phyloP scores from a whole-genome alignment of 2,329 filamentous ascomycete genomes.

The Hymenoscyphus linearis region DNA sequence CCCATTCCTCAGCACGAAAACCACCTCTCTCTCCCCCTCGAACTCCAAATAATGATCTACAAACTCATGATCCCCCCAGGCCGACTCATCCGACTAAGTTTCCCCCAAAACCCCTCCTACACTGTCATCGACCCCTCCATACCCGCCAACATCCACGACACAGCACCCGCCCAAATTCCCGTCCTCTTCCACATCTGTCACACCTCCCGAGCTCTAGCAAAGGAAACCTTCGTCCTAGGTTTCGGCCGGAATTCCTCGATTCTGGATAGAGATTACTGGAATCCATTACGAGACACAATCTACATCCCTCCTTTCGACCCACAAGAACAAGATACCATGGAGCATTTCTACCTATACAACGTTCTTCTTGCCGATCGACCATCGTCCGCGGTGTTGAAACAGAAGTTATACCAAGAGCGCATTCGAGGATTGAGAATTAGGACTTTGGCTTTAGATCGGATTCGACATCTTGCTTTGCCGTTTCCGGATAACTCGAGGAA shows the following conservation, averaged over 20 bases:
- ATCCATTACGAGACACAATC: not conserved
- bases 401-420: not conserved
- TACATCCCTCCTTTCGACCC: not conserved
- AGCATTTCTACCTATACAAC: not conserved
- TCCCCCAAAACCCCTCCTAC: not conserved
- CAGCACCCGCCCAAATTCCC: not conserved
- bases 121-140: not conserved
- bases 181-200: not conserved
- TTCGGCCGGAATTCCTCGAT: not conserved
- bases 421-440: not conserved
- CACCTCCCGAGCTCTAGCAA: not conserved
- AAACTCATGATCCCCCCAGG: not conserved
- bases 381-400: not conserved
- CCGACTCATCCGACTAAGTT: not conserved
- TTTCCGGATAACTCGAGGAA: not conserved
- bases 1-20: not conserved
- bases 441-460: not conserved
- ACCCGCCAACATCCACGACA: not conserved
- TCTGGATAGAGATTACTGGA: not conserved
- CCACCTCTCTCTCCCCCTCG: not conserved
- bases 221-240: not conserved
- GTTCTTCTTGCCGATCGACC: not conserved
- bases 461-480: not conserved
- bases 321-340: not conserved
- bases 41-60: not conserved